Conservation (phyloP, 2,329 filamentous ascomycete species). For the Paecilomyces formosus region DNA sequence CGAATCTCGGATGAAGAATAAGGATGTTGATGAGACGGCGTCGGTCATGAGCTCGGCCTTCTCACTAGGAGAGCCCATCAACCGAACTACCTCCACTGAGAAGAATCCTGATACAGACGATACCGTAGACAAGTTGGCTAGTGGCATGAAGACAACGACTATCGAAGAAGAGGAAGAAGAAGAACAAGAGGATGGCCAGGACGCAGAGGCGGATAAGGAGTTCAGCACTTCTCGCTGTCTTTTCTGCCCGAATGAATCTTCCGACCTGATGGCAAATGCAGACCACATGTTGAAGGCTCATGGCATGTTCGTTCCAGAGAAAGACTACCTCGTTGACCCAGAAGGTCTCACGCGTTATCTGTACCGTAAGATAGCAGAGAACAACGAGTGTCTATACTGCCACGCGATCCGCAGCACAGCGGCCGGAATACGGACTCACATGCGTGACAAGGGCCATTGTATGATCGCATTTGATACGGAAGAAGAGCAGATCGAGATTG, state of each 20-base stretch:
- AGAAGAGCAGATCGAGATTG: slow-evolving; percentile 85
- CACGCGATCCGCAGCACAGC: slow-evolving; percentile 72
- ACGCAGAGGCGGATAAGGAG: slow-evolving; percentile 31
- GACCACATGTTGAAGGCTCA: slow-evolving; percentile 88
- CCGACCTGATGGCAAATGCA: slow-evolving; percentile 66
- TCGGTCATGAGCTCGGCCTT: slow-evolving; percentile 89
- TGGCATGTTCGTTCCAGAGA: slow-evolving; percentile 93
- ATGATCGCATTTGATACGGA: slow-evolving; percentile 89
- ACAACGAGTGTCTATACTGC: slow-evolving; percentile 81
- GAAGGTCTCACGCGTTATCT: slow-evolving; percentile 75
- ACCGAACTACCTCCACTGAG: slow-evolving; percentile 44
- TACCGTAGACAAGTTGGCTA: slow-evolving; percentile 70
- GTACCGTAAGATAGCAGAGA: slow-evolving; percentile 69
- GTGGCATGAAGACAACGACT: slow-evolving; percentile 63
- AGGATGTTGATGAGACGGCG: slow-evolving; percentile 57
- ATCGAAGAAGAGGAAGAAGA: slow-evolving; percentile 45
- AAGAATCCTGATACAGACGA: slow-evolving; percentile 55
- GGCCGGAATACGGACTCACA: slow-evolving; percentile 84
- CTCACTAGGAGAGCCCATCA: slow-evolving; percentile 74
- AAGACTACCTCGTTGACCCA: slow-evolving; percentile 70
- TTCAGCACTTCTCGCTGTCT: slow-evolving; percentile 58
- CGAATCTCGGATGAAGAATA: slow-evolving; percentile 44
- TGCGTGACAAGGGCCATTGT: slow-evolving; percentile 95
- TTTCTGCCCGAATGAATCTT: slow-evolving; percentile 85
- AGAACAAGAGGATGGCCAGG: slow-evolving; percentile 40